Conservation (phyloP, 305 asterid genomes). For the Solanum hybrid region DNA sequence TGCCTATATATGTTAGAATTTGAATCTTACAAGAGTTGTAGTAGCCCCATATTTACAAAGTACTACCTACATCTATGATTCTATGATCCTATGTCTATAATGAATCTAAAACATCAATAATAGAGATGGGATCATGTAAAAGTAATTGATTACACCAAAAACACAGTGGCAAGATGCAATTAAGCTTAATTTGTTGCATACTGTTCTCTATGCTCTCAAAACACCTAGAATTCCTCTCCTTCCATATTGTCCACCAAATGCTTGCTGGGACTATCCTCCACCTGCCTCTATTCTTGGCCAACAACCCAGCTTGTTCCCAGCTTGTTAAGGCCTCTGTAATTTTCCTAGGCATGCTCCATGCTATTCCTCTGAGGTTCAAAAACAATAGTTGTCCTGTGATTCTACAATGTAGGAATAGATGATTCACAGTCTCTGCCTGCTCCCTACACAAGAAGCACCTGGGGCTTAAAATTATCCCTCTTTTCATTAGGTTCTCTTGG, state of each 20-base stretch:
- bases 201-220: background rate
- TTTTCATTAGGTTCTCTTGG: background rate
- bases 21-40: background rate
- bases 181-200: background rate
- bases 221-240: background rate
- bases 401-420: background rate
- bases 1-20: background rate
- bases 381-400: background rate
- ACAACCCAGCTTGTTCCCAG: background rate
- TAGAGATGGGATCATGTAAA: background rate
- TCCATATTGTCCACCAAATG: background rate
- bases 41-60: background rate
- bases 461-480: background rate
- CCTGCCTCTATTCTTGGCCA: background rate
- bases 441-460: background rate
- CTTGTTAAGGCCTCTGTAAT: background rate
- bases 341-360: background rate
- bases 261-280: background rate
- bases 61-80: background rate
- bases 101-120: background rate
- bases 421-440: background rate
- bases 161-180: background rate
- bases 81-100: background rate
- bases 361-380: background rate
- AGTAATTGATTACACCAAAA: background rate